Base-by-base conservation (phyloP, 1,284 basidiomycete genomes). In the Tylopilus orsonianus region DNA sequence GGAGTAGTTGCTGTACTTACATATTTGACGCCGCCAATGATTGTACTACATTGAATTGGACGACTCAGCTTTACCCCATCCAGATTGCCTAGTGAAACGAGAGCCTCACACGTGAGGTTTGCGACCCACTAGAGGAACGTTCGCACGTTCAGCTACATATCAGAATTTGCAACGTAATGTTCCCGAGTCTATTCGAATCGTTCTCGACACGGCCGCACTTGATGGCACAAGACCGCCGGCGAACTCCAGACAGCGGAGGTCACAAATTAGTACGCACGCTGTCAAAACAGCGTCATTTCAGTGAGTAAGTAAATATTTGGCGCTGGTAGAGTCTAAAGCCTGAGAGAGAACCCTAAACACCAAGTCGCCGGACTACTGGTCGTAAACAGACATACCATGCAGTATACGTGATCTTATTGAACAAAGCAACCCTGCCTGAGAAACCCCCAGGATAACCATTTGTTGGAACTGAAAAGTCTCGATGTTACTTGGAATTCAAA, bases 321-420 rank as follows among this genome's bases (percentile, higher is more conserved):
- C 39, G 41, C 43, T 45, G 50, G 56, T 42, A 29, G 45, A 62
- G 50, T 47, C 46, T 52, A 55, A 50, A 54, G 57, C 59, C 49
- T 65, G 64, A 55, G 65, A 61, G 54, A 52, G 39, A 53, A 49
- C 45, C 39, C 26, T 27, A 34, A 34, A 13, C 22, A 41, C 41
- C 35, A 43, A 44, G 22, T 27, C 26, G 18, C 20, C 48, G 60
- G 58, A 49, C 50, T 42, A 39, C 44, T 43, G 39, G 26, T 41
- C 44, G 50, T 43, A 46, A 45, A 42, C 32, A 64, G 44, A 33
- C 34, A 38, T 23, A 53, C 27, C 27, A 43, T 46, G 42, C 19
- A 42, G 27, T 50, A 50, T 65, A 65, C 63, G 63, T 68, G 54
- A 64, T 66, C 23, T 46, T 35, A 49, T 38, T 42, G 46, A 41